Conservation (phyloP, 73 alveolate species). For the Strombidium stylifer region DNA sequence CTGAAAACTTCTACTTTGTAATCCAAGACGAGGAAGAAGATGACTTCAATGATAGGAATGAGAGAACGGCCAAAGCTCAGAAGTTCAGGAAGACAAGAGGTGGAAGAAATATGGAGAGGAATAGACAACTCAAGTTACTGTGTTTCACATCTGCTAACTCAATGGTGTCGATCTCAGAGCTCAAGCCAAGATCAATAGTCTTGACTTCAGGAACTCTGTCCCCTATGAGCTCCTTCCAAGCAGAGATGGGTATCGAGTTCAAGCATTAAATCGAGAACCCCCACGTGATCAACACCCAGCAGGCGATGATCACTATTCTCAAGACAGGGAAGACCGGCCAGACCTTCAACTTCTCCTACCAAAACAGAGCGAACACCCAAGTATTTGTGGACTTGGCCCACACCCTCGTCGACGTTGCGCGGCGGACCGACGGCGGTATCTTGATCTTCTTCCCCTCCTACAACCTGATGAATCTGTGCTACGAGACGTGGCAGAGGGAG, state of each 20-base stretch:
- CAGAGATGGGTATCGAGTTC: slow-evolving; percentile 80
- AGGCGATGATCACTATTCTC: slow-evolving; percentile 67
- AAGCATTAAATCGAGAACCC: slow-evolving; percentile 76
- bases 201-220: slow-evolving; percentile 95
- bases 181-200: slow-evolving; percentile 50
- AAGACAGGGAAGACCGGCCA: slow-evolving; percentile 58
- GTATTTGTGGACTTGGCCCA: slow-evolving; percentile 69
- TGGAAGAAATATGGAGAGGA: background rate
- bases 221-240: slow-evolving; percentile 86
- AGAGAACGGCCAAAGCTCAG: too few species aligned
- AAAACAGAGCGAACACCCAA: slow-evolving; percentile 74
- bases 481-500: slow-evolving; percentile 74
- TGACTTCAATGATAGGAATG: background rate
- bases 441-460: slow-evolving; percentile 92
- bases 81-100: slow-evolving; percentile 12
- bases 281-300: slow-evolving; percentile 85
- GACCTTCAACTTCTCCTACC: slow-evolving; percentile 67
- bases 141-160: slow-evolving; percentile 56
- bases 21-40: slow-evolving; percentile 29
- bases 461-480: slow-evolving; percentile 72
- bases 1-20: slow-evolving; percentile 39
- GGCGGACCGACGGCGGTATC: slow-evolving; percentile 88
- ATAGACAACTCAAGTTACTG: slow-evolving; percentile 3
- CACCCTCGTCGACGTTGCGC: slow-evolving; percentile 63
- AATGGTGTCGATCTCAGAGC: slow-evolving; percentile 51